These are phyloP conservation scores for Dryas alaskensis DNA, from an alignment of 306 rosid genomes.

Conservation along the genomic window DNA sequence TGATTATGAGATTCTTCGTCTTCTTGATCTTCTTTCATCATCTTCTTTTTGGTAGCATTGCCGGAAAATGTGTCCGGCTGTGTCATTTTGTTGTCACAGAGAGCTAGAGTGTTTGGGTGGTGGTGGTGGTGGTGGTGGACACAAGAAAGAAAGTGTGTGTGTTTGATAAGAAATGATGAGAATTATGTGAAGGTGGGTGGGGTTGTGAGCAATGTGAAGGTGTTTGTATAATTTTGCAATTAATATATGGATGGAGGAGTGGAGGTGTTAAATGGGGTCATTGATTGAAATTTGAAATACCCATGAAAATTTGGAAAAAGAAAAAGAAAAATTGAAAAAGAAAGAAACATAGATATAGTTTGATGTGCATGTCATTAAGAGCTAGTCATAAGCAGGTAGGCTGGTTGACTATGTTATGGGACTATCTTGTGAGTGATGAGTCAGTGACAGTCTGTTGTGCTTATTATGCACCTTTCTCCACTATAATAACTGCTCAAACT, in stretches of 20 bases:
- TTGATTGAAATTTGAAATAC: no score
- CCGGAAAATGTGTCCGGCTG: slow-evolving; percentile 10
- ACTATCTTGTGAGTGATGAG: not conserved
- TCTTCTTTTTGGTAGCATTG: slow-evolving; percentile 11
- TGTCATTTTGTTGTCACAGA: not conserved
- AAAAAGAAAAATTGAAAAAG: not conserved
- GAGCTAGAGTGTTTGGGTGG: not conserved
- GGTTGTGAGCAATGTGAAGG: no score
- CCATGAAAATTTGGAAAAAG: not conserved
- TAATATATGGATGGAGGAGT: no score
- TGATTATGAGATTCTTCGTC: not conserved
- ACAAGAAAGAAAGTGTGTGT: no score
- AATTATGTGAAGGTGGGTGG: no score
- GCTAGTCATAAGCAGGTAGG: not conserved
- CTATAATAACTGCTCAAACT: not conserved
- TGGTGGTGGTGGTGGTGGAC: no score
- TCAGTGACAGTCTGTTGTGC: not conserved
- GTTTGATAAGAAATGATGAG: no score
- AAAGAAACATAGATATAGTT: not conserved
- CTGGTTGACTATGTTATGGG: not conserved
- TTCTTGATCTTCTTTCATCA: slow-evolving; percentile 22
- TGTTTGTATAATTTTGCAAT: no score
- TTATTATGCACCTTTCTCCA: not conserved
- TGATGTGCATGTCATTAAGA: not conserved
- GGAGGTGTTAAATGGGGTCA: not conserved